Percentiles rank a stretch among this genome's conserved stretches.
These are phyloP conservation scores for Cystofilobasidium macerans DNA, from an alignment of 768 basidiomycete species.

Conservation along the genomic window DNA sequence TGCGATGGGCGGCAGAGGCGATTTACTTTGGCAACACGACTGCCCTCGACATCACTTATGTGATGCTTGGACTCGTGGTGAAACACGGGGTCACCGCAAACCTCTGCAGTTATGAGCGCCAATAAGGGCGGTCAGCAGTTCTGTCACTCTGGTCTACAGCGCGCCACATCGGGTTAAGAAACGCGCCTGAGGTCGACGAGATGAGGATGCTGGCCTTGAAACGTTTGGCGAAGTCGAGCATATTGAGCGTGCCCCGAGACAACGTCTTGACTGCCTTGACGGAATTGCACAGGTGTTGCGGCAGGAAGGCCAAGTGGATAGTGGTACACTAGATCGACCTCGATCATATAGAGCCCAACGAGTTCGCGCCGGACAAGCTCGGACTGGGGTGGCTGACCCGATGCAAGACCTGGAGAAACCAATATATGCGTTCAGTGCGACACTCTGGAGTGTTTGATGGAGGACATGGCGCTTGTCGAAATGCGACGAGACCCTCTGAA, in stretches of 20 bases:
- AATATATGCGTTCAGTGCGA: too few species aligned
- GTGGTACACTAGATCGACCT: slow-evolving; percentile 98
- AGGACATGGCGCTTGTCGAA: neutral
- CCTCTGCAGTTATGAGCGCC: slow-evolving; percentile 48
- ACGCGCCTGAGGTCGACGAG: slow-evolving; percentile 77
- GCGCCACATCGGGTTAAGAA: too few species aligned
- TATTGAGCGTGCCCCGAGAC: slow-evolving; percentile 95
- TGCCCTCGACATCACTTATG: slow-evolving; percentile 91
- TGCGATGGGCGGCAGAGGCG: too few species aligned
- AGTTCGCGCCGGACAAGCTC: slow-evolving; percentile 97
- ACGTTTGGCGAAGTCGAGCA: slow-evolving; percentile 95
- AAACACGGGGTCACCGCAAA: slow-evolving; percentile 96
- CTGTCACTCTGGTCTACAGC: too few species aligned
- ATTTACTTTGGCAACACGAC: slow-evolving; percentile 74
- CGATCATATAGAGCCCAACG: slow-evolving; percentile 94
- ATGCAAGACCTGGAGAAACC: slow-evolving; percentile 31
- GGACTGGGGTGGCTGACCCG: slow-evolving; percentile 87
- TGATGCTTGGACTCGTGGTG: slow-evolving; percentile 95
- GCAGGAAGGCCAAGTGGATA: slow-evolving; percentile 95
- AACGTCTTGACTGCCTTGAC: slow-evolving; percentile 98
- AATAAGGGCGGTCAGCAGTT: neutral
- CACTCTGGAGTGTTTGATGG: too few species aligned
- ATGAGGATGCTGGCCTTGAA: slow-evolving; percentile 96
- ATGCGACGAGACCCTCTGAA: too few species aligned
- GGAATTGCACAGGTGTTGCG: slow-evolving; percentile 94